A percentile compares a stretch with the other conserved stretches of the same genome.
Evolutionary conservation across 2,329 filamentous ascomycete genomes (phyloP).

Genomic region (Ustilaginoidea virens): DNA sequence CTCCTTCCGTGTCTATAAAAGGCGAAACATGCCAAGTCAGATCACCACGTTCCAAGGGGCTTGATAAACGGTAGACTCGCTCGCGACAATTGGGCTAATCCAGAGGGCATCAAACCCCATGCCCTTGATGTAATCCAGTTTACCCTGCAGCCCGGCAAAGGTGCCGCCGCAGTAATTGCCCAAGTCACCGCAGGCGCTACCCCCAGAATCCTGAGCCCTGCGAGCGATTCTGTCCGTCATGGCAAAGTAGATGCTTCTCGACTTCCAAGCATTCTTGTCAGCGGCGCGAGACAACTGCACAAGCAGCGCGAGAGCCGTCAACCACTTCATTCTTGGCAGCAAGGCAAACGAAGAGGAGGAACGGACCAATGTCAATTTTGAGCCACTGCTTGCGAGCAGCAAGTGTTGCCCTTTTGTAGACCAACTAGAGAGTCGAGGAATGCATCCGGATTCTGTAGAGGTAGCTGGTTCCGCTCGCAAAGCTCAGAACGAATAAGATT

Average conservation of each 20-base stretch:
- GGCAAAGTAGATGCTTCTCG: constrained; percentile 41
- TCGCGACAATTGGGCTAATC: constrained; percentile 40
- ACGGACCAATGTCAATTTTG: too few relatives aligned
- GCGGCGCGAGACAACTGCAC: constrained; percentile 10
- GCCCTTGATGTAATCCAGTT: constrained; percentile 46
- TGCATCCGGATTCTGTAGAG: too few relatives aligned
- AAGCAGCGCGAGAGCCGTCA: not conserved
- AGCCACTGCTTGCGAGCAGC: too few relatives aligned
- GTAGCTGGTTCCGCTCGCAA: too few relatives aligned
- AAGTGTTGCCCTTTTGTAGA: too few relatives aligned
- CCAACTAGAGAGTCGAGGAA: too few relatives aligned
- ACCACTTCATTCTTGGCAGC: too few relatives aligned
- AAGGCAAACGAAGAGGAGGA: too few relatives aligned
- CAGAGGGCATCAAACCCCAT: constrained; percentile 45
- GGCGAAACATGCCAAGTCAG: too few relatives aligned
- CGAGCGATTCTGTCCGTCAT: constrained; percentile 41
- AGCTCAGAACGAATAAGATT: too few relatives aligned
- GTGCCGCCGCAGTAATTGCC: constrained; percentile 44
- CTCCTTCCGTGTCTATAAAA: constrained; percentile 21
- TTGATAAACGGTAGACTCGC: too few relatives aligned
- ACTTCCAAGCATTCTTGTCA: constrained; percentile 30
- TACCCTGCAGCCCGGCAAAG: constrained; percentile 39
- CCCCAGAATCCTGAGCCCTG: constrained; percentile 24
- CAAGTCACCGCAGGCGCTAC: constrained; percentile 25
- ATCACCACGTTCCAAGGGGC: too few relatives aligned